Evolutionary conservation across 1,284 basidiomycete species (phyloP).

Genomic region (Ustilago sp.): DNA sequence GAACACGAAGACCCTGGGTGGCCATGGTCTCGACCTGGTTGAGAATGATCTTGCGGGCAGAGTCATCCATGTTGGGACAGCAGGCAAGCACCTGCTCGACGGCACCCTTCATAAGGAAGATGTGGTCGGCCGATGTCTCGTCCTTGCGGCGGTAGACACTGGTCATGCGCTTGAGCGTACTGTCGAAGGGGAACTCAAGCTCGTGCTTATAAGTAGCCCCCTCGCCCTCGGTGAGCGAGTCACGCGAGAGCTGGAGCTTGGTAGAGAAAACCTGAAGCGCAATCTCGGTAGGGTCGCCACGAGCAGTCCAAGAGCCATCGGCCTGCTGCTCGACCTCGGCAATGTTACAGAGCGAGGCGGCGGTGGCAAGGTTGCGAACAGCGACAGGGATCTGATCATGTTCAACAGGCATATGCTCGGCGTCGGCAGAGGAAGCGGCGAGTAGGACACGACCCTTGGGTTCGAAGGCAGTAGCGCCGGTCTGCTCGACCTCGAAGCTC

Average conservation of each 20-base stretch:
- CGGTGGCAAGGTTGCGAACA: constrained; percentile 46
- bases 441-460: constrained; percentile 47
- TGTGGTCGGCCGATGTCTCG: constrained; percentile 15
- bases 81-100: constrained; percentile 61
- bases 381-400: constrained; percentile 30
- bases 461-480: constrained; percentile 54
- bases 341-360: constrained; percentile 64
- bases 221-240: constrained; percentile 32
- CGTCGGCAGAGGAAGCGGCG: constrained; percentile 10
- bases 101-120: constrained; percentile 63
- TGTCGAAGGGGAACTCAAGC: constrained; percentile 62
- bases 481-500: constrained; percentile 54
- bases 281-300: constrained; percentile 64
- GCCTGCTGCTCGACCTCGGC: constrained; percentile 52
- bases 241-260: constrained; percentile 51
- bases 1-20: constrained; percentile 59
- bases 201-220: constrained; percentile 38
- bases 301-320: constrained; percentile 46
- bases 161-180: constrained; percentile 63
- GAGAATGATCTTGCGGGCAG: constrained; percentile 42
- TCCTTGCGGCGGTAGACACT: constrained; percentile 44
- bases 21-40: constrained; percentile 61
- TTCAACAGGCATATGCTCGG: constrained; percentile 20
- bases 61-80: constrained; percentile 52
- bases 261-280: constrained; percentile 59